These are phyloP conservation scores for Myochromella boudieri DNA, from an alignment of 768 basidiomycete genomes.

Conservation along the genomic window DNA sequence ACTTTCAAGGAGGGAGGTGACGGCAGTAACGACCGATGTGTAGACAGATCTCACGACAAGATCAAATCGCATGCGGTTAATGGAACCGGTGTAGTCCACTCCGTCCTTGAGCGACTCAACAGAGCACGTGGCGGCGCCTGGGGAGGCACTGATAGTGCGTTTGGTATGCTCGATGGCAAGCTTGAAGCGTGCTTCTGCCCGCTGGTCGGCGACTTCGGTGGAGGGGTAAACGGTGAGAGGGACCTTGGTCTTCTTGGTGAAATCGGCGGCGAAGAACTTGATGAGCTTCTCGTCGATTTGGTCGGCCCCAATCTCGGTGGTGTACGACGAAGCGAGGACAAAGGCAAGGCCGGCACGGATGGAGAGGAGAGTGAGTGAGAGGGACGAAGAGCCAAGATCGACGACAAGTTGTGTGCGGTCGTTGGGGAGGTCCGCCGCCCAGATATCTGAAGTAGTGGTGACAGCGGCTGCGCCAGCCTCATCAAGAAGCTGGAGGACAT, in stretches of 20 bases:
- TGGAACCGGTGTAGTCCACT: slow-evolving; percentile 70
- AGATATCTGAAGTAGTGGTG: slow-evolving; percentile 48
- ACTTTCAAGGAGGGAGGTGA: slow-evolving; percentile 49
- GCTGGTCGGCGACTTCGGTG: slow-evolving; percentile 59
- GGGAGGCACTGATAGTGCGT: slow-evolving; percentile 84
- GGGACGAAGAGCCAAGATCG: slow-evolving; percentile 77
- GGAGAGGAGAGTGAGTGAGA: slow-evolving; percentile 68
- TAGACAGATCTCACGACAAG: slow-evolving; percentile 64
- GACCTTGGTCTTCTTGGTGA: slow-evolving; percentile 92
- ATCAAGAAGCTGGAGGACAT: slow-evolving; percentile 83
- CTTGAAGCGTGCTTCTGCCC: slow-evolving; percentile 91
- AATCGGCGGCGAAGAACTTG: slow-evolving; percentile 92
- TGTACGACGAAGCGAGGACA: slow-evolving; percentile 54
- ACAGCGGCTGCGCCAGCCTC: slow-evolving; percentile 79
- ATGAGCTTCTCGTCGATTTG: slow-evolving; percentile 81
- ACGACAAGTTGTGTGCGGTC: slow-evolving; percentile 83
- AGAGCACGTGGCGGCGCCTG: slow-evolving; percentile 85
- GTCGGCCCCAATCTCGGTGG: slow-evolving; percentile 57
- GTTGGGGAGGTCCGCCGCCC: slow-evolving; percentile 37
- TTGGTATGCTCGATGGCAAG: slow-evolving; percentile 95
- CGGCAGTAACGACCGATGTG: slow-evolving; percentile 48
- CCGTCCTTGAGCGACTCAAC: slow-evolving; percentile 96
- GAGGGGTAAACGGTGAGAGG: slow-evolving; percentile 65
- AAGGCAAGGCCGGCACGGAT: slow-evolving; percentile 75
- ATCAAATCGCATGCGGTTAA: slow-evolving; percentile 61